Evolutionary conservation across 2,329 filamentous ascomycete species (phyloP).

Genomic region (Chalara sp.): DNA sequence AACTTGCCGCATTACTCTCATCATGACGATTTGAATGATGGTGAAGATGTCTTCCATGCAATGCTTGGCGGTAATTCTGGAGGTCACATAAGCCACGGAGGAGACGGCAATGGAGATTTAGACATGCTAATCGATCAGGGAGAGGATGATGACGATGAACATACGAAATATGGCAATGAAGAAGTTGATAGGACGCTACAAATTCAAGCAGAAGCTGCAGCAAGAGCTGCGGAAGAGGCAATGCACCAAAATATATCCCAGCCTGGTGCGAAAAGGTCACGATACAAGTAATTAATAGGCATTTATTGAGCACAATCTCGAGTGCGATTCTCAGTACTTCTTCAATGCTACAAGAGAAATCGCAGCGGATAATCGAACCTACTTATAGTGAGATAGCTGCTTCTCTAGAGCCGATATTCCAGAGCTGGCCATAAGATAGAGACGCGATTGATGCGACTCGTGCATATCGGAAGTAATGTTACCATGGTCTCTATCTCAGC

Average conservation of each 20-base stretch:
- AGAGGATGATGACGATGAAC: conserved; percentile 15
- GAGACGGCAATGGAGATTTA: conserved; percentile 18
- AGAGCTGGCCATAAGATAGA: no score
- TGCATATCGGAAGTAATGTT: no score
- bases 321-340: no score
- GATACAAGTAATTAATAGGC: no score
- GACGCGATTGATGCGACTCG: no score
- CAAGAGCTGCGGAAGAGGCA: conserved; percentile 3
- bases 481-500: no score
- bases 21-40: conserved; percentile 3
- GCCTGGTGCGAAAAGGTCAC: no score
- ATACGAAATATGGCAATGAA: conserved; percentile 5
- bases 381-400: no score
- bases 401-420: no score
- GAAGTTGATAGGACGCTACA: conserved; percentile 1
- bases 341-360: no score
- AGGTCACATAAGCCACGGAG: conserved; percentile 1
- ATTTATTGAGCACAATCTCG: no score
- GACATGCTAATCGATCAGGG: conserved; percentile 26
- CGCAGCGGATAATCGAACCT: no score
- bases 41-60: conserved; percentile 18
- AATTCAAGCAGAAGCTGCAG: conserved; percentile 3
- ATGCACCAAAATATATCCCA: not conserved
- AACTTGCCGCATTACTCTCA: conserved; percentile 5
- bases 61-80: conserved; percentile 11